phyloP scores from a whole-genome alignment of 164 flowering plant species.

The Umbilicus rupestris region DNA sequence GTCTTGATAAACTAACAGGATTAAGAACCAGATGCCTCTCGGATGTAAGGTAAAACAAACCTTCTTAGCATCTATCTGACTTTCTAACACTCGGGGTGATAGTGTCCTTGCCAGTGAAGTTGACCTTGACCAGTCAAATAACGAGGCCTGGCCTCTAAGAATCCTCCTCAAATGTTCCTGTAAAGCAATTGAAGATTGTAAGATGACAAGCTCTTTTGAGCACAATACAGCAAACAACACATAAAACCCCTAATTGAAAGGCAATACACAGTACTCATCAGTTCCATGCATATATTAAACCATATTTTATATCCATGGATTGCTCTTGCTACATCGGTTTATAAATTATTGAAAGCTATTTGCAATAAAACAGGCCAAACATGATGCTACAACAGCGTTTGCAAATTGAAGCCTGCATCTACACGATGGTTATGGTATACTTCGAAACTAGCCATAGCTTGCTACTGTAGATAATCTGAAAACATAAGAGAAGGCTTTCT shows the following conservation, averaged over 20 bases:
- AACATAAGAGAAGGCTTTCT: slow-evolving; percentile 3
- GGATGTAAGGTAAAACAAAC: slow-evolving; percentile 20
- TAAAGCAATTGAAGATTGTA: slow-evolving; percentile 10
- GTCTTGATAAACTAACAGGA: background rate
- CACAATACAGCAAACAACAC: background rate
- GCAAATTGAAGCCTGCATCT: background rate
- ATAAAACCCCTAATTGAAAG: background rate
- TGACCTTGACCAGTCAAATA: slow-evolving; percentile 96
- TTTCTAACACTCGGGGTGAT: slow-evolving; percentile 95
- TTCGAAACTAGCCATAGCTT: background rate
- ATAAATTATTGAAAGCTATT: background rate
- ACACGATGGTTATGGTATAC: background rate
- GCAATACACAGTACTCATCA: background rate
- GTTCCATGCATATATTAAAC: background rate
- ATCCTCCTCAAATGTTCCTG: slow-evolving; percentile 95
- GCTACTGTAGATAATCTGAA: background rate
- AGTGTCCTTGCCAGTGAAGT: slow-evolving; percentile 90
- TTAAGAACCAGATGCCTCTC: background rate
- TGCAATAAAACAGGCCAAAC: background rate
- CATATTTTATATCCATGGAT: background rate
- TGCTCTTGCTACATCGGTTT: background rate
- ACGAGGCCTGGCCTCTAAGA: slow-evolving; percentile 92
- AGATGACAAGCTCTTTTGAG: background rate
- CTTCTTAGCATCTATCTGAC: slow-evolving; percentile 97
- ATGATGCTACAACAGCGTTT: too few relatives aligned